Base-by-base conservation (phyloP, 306 rosid genomes). In the Ammopiptanthus mongolicus region DNA sequence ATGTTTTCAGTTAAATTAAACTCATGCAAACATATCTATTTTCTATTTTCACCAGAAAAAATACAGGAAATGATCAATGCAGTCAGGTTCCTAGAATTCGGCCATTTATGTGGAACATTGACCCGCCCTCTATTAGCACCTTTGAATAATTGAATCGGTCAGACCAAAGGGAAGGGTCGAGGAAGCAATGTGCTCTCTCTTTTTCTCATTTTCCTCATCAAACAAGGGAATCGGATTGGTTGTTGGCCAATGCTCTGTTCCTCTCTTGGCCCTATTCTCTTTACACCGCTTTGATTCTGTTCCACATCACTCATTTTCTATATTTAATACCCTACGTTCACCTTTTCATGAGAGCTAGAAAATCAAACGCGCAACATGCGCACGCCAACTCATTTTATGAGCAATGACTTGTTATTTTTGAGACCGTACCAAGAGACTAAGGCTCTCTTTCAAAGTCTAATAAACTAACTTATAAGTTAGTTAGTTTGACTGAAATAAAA, bases 261-360 rank as follows among this genome's bases (percentile, higher is more conserved):
- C 53, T 28, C 14, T 34, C 6, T 15, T 41, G 6, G 44, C 19
- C 31, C 23, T 18, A 29, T 44, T 25, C 12, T 31, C 8, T 74
- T 57, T 50, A 36, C 7, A 25, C 29, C 29, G 22, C 52, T 11
- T 65, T 74, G n/a, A 37, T 23, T 14, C 57, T 68, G 34, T 15
- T 56, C 36, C 0, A 34, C 2, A n/a, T 41, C 46, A 25, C 56
- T 60, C 62, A 33, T 59, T 58, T 37, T 58, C 52, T 37, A 37
- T 57, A 65, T 74, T 75, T 50, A 74, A 65, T 64, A 1, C 19
- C 6, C 34, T 3, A 5, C n/a, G 56, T 14, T 36, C 19, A 23
- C 33, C 14, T 18, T 76, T 60, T 69, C 22, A 29, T 59, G 12
- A 0, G 33, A 31, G 71, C 68, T 63, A 77, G 83, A 80, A 83